Evolutionary conservation across 2,329 filamentous ascomycete genomes (phyloP), one percentile per base, ranked within the genome.

Genomic region (Alternaria dauci): DNA sequence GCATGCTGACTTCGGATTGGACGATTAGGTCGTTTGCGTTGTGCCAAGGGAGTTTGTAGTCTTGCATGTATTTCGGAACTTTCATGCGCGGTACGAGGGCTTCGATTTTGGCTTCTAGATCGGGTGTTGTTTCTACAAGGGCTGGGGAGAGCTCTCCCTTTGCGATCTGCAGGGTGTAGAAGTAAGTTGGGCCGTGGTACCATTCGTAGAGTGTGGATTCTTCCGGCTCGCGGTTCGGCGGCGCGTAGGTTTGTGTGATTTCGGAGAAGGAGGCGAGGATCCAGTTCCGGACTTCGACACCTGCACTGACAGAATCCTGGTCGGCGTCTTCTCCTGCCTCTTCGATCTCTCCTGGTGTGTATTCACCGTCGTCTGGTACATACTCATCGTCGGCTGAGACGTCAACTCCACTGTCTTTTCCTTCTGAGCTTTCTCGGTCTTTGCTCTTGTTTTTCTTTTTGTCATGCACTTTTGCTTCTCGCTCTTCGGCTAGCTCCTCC

Each of bases 181-280:
- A 69, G 30, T 69, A 68, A 1, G 65, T 69, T 9, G 61, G 63
- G 0, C 63, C 65, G n/a, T 69, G 65, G 16, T 69, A 69, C 65
- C 65, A 69, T 42, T 65, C 61, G 50, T 67, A 58, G 3, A 69
- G 18, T 8, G 57, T 68, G 2, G 62, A 57, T 8, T 59, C 50
- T 30, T 64, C 59, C 32, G 67, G 67, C 16, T 63, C 54, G 38
- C 65, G 67, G 26, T 65, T 50, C 1, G 67, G 55, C 7, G 63
- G 65, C 14, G 67, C 65, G 12, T 28, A 60, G 23, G 60, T 58
- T 18, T 42, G 38, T 9, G 58, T 66, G n/a, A 68, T 48, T 12
- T 62, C 52, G 7, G 46, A 52, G n/a, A 66, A 42, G 20, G 52
- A 53, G 11, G 43, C 47, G 7, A 66, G 59, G 12, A 68, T 60